Percentiles rank a stretch among this genome's conserved stretches.
Conservation (phyloP, 345 rosid species). For the Litchi chinensis region DNA sequence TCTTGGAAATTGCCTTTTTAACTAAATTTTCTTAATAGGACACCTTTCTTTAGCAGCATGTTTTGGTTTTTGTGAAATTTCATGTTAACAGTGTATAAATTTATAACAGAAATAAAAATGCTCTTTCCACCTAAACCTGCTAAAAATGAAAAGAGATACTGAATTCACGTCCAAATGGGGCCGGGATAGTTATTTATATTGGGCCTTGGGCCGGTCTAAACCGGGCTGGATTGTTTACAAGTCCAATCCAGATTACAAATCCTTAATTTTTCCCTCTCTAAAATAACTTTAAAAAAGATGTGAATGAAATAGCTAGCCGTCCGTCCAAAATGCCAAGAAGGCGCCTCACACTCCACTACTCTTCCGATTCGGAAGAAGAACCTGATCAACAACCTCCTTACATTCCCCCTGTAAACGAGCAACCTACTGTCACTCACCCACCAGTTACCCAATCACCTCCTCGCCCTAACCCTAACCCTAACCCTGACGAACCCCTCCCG, state of each 20-base stretch:
- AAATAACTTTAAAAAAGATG: not conserved
- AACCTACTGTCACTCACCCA: slow-evolving; percentile 20
- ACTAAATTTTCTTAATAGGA: too few species aligned
- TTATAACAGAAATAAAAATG: too few species aligned
- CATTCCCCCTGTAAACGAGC: slow-evolving; percentile 8
- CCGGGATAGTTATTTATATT: not conserved
- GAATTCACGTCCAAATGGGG: too few species aligned
- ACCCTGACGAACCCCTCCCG: slow-evolving; percentile 30
- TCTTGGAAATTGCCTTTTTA: too few species aligned
- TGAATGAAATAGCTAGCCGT: slow-evolving; percentile 3
- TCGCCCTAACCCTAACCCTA: slow-evolving; percentile 24
- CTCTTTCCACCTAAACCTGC: too few species aligned
- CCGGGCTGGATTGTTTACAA: not conserved
- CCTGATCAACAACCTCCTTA: slow-evolving; percentile 11
- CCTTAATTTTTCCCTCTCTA: not conserved
- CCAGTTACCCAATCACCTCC: slow-evolving; percentile 23
- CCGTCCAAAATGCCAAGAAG: slow-evolving; percentile 50
- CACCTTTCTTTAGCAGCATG: too few species aligned
- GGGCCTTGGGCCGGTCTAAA: not conserved
- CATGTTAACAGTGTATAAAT: too few species aligned
- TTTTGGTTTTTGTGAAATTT: too few species aligned
- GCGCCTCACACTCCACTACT: slow-evolving; percentile 49
- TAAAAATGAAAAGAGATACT: too few species aligned
- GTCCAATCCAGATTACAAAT: not conserved
- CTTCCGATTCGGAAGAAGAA: slow-evolving; percentile 56